phyloP scores from a whole-genome alignment of 129 eudicot genomes.

The Flaveria brownii region DNA sequence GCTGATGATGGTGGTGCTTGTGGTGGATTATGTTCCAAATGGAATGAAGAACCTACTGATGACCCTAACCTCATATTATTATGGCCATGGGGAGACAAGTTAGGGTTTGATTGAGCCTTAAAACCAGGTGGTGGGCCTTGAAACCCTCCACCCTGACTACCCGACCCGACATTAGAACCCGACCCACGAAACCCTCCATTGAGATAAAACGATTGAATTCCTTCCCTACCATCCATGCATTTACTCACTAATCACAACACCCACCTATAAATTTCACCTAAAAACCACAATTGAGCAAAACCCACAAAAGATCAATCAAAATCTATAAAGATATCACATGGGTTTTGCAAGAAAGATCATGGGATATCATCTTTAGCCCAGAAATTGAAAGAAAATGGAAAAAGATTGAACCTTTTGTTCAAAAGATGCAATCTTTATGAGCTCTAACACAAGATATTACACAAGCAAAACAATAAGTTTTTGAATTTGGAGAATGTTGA shows the following conservation, averaged over 20 bases:
- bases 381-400: not conserved
- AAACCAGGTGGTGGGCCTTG: constrained; percentile 56
- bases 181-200: constrained; percentile 68
- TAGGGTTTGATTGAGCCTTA: constrained; percentile 52
- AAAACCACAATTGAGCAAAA: constrained; percentile 32
- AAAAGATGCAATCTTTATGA: constrained; percentile 31
- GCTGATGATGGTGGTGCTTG: constrained; percentile 26
- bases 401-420: constrained; percentile 23
- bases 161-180: constrained; percentile 45
- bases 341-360: constrained; percentile 36
- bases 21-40: constrained; percentile 52
- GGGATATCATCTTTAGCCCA: constrained; percentile 8
- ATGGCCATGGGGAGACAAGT: constrained; percentile 48
- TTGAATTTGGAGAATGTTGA: constrained; percentile 28
- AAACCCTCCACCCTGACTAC: constrained; percentile 42
- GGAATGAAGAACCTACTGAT: constrained; percentile 57
- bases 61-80: constrained; percentile 42
- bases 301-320: constrained; percentile 22
- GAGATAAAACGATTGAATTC: constrained; percentile 79
- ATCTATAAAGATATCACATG: constrained; percentile 41
- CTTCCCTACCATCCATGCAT: constrained; percentile 99
- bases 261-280: too few species aligned
- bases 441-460: constrained; percentile 11
- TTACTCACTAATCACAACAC: constrained; percentile 43
- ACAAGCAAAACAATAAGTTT: constrained; percentile 11